Conservation (phyloP, 176 grass and related monocot genomes). For the Raddia distichophylla region DNA sequence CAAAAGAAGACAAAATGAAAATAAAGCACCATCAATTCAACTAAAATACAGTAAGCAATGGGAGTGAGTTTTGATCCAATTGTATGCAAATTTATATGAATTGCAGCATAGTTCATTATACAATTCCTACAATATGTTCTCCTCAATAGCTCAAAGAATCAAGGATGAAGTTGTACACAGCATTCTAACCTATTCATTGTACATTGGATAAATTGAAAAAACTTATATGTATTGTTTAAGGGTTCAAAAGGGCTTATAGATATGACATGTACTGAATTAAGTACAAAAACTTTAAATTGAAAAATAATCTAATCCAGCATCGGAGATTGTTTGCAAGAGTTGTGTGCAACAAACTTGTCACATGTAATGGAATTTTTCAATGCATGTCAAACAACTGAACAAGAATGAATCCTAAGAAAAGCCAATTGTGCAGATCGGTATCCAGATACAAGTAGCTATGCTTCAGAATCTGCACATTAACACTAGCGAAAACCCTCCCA, state of each 20-base stretch:
- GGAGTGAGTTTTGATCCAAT: background rate
- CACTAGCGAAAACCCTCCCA: too few species aligned
- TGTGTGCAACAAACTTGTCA: constrained; percentile 25
- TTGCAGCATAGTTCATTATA: constrained; percentile 18
- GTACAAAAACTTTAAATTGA: constrained; percentile 12
- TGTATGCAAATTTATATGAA: constrained; percentile 23
- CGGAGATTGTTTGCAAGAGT: constrained; percentile 7
- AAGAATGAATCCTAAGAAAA: constrained; percentile 30
- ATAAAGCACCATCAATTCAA: constrained; percentile 33
- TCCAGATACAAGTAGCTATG: constrained; percentile 4
- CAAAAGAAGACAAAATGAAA: constrained; percentile 46
- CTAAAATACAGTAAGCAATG: constrained; percentile 21
- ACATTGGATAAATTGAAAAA: constrained; percentile 19
- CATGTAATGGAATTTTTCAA: constrained; percentile 15
- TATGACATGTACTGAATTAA: background rate
- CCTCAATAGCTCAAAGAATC: constrained; percentile 16
- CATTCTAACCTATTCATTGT: constrained; percentile 12
- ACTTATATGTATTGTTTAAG: constrained; percentile 8
- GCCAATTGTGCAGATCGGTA: constrained; percentile 13
- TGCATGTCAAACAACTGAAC: background rate
- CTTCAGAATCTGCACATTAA: background rate
- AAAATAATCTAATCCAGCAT: constrained; percentile 7
- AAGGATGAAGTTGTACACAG: background rate
- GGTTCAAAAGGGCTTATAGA: constrained; percentile 7
- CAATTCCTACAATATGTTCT: constrained; percentile 10